phyloP scores from a whole-genome alignment of 305 asterid genomes.

The Solanum hybrid region DNA sequence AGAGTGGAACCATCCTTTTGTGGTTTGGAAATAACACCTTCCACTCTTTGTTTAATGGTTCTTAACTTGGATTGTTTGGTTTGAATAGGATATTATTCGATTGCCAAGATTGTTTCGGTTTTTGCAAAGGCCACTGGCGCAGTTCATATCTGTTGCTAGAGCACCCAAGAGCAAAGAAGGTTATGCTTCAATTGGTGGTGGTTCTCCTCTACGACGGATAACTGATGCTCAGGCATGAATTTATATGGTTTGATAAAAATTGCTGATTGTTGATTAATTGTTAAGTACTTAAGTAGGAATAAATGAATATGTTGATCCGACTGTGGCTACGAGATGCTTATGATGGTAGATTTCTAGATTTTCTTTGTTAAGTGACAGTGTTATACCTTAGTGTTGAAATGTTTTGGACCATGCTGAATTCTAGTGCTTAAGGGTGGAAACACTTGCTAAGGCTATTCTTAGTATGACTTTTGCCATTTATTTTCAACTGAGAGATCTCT shows the following conservation, averaged over 20 bases:
- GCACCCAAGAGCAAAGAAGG: conserved; percentile 98
- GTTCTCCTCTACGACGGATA: conserved; percentile 95
- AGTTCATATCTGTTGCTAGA: conserved; percentile 87
- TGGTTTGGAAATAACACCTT: neutral
- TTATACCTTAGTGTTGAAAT: neutral
- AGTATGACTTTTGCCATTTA: neutral
- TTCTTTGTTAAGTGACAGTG: neutral
- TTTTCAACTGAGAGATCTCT: neutral
- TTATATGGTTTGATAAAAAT: neutral
- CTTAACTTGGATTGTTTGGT: conserved; percentile 10
- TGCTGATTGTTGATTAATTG: neutral
- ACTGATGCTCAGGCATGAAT: conserved; percentile 87
- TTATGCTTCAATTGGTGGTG: conserved; percentile 97
- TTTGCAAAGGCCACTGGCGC: conserved; percentile 92
- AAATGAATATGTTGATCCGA: neutral
- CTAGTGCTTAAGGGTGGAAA: neutral
- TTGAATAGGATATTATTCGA: conserved; percentile 83
- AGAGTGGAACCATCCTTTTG: neutral
- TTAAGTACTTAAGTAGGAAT: neutral
- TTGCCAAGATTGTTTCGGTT: conserved; percentile 87
- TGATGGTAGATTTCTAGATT: neutral
- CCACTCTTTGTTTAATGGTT: conserved; percentile 14
- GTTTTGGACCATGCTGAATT: neutral
- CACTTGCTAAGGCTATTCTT: neutral
- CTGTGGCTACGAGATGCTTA: neutral